These are phyloP conservation scores for Metarhizium guizhouense DNA, from an alignment of 2,329 filamentous ascomycete genomes.

Conservation along the genomic window DNA sequence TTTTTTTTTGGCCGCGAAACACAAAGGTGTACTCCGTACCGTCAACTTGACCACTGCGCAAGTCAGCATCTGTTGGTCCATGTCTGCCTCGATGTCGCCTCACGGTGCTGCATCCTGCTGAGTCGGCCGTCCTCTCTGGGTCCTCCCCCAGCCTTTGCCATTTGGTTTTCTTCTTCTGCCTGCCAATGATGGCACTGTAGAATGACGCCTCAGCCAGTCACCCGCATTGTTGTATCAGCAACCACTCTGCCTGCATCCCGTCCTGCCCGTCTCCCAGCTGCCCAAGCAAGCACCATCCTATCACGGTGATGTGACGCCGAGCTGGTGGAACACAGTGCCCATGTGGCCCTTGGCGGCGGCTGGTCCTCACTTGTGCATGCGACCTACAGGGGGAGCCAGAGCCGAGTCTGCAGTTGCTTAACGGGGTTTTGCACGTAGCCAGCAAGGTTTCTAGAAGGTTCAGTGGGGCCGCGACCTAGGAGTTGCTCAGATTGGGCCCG, in stretches of 20 bases:
- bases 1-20: background rate
- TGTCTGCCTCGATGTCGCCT: background rate
- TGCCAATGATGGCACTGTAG: background rate
- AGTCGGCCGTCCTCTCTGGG: too few species aligned
- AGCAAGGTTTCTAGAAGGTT: constrained; percentile 34
- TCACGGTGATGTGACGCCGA: constrained; percentile 2
- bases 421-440: constrained; percentile 26
- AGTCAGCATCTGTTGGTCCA: background rate
- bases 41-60: background rate
- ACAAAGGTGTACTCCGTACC: background rate
- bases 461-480: constrained; percentile 25
- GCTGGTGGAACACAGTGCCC: background rate
- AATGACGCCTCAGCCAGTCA: background rate
- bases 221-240: constrained; percentile 6
- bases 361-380: constrained; percentile 1
- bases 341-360: background rate
- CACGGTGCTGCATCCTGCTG: background rate
- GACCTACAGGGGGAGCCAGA: background rate
- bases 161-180: background rate
- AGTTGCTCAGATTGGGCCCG: background rate
- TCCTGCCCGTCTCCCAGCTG: background rate
- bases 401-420: background rate
- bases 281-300: background rate
- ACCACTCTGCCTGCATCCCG: constrained; percentile 1
- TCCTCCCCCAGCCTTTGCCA: background rate